Evolutionary conservation across 352 stramenopile genomes (phyloP).

Genomic region (Globisporangium middletonii): DNA sequence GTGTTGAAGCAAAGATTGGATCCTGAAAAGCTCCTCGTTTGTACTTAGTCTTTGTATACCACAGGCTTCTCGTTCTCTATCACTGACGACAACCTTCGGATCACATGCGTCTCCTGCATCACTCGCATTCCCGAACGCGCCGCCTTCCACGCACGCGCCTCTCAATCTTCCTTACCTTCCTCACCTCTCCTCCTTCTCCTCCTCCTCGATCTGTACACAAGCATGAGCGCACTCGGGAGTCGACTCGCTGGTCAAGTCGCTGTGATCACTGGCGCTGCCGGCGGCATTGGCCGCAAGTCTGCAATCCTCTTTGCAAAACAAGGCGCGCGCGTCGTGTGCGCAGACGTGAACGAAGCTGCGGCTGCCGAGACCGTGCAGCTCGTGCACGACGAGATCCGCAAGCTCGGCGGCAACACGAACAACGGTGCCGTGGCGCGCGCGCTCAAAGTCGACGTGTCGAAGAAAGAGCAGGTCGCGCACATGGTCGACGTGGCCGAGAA

Average conservation of each 20-base stretch:
- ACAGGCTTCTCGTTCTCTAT: too few species aligned
- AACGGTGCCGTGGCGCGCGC: slow-evolving; percentile 44
- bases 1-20: too few species aligned
- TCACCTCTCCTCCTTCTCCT: neutral
- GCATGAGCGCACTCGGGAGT: slow-evolving; percentile 47
- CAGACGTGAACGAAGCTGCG: slow-evolving; percentile 66
- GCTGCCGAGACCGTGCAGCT: slow-evolving; percentile 58
- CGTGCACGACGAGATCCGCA: slow-evolving; percentile 59
- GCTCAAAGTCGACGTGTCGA: slow-evolving; percentile 70
- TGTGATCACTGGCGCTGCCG: slow-evolving; percentile 77
- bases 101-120: too few species aligned
- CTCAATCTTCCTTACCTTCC: neutral
- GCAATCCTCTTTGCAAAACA: slow-evolving; percentile 82
- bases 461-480: slow-evolving; percentile 54
- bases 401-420: slow-evolving; percentile 30
- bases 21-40: too few species aligned
- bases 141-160: slow-evolving; percentile 4
- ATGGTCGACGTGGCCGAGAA: slow-evolving; percentile 78
- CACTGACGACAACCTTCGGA: too few species aligned
- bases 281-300: slow-evolving; percentile 77
- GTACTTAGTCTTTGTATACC: too few species aligned
- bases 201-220: neutral
- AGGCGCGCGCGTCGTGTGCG: slow-evolving; percentile 72
- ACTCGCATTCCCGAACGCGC: slow-evolving; percentile 1
- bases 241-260: slow-evolving; percentile 68